Base-by-base conservation (phyloP, 164 flowering plant genomes). In the Akebia trifoliata region DNA sequence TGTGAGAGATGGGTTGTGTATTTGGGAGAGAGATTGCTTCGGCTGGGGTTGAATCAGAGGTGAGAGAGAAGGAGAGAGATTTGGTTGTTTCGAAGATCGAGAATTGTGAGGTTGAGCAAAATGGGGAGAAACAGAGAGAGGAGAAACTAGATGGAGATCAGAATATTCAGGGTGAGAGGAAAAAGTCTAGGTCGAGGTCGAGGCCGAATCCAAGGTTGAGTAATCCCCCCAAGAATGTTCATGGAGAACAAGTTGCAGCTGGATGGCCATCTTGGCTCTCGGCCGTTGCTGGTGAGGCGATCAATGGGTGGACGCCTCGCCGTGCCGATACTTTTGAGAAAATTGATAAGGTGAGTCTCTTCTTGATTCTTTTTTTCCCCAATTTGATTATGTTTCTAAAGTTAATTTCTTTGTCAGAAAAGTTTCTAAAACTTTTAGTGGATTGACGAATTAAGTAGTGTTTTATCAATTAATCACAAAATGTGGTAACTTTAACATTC, bases 211-310 rank as follows among this genome's bases (percentile, higher is more conserved):
- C 78, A 14, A 62, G 73, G 58, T 51, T 63, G 43, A 64, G 78
- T 55, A 79, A 72, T 65, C 71, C 62, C 5, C 69, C 75, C 0
- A 79, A 76, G 60, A 37, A 74, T 56, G 29, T 71, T 15, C 67
- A 64, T 35, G 84, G 84, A 0, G 84, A 80, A 66, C 81, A 73
- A 66, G 84, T 80, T 29, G 84, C 84, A 8, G 81, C 80, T 36
- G 84, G 78, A 14, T 80, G 84, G 84, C 84, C 84, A 0, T 21
- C 78, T 30, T 80, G 84, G 84, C 71, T 80, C 4, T 75, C 79
- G 8, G 78, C 76, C 29, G 77, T 70, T n/a, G 81, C 79, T 2
- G 79, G 78, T 4, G 84, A 80, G 60, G 84, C 84, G 2, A 71
- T 77, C 49, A 65, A 69, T 43, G 84, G 84, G 2, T 75, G 81